phyloP scores from a whole-genome alignment of 1,139 yeast genomes.

The Geotrichum macrosporum region DNA sequence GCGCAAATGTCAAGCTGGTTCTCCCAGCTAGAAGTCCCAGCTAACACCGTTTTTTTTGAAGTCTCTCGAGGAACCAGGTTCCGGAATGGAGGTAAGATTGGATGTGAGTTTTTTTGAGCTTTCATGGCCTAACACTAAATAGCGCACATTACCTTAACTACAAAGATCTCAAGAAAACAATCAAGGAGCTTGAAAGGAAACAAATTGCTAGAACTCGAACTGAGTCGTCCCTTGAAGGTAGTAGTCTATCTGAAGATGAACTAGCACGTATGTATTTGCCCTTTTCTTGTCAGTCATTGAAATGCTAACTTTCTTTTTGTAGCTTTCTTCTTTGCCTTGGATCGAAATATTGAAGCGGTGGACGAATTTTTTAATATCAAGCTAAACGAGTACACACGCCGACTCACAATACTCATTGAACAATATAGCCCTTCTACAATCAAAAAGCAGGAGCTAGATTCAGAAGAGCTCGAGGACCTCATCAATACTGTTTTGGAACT shows the following conservation, averaged over 20 bases:
- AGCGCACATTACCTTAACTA: constrained; percentile 72
- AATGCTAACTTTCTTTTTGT: no score
- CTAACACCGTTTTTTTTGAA: no score
- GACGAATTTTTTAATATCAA: constrained; percentile 73
- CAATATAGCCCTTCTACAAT: constrained; percentile 28
- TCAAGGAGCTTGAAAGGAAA: constrained; percentile 52
- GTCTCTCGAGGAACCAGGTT: constrained; percentile 72
- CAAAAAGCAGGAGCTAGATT: constrained; percentile 35
- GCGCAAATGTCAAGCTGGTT: no score
- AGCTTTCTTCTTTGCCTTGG: constrained; percentile 72
- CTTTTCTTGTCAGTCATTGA: no score
- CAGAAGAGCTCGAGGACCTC: constrained; percentile 78
- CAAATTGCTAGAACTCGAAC: no score
- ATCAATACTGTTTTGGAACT: constrained; percentile 71
- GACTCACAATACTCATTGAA: constrained; percentile 47
- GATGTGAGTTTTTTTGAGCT: neutral
- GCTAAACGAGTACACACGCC: constrained; percentile 65
- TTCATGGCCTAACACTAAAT: neutral
- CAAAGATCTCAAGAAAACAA: constrained; percentile 74
- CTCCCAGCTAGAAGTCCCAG: no score
- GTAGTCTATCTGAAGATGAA: constrained; percentile 27
- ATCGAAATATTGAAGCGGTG: constrained; percentile 76
- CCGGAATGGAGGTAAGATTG: constrained; percentile 71
- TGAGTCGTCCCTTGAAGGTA: no score
- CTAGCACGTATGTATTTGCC: constrained; percentile 31